phyloP scores from a whole-genome alignment of 768 basidiomycete genomes.

The Amyloporia xantha region DNA sequence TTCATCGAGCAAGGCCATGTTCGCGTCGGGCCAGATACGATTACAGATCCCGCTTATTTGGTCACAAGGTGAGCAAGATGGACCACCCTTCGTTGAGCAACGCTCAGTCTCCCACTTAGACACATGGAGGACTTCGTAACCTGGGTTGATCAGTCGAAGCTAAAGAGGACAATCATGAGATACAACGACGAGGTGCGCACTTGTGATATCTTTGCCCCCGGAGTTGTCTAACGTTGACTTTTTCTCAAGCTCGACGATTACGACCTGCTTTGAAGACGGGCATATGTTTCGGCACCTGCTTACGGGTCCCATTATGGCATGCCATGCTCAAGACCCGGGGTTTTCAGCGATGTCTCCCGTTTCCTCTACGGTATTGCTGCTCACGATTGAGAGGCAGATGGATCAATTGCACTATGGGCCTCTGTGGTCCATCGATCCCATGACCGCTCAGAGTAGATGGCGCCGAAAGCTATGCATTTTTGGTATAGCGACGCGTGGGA shows the following conservation, averaged over 20 bases:
- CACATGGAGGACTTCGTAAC: conserved; percentile 99
- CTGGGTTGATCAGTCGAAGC: conserved; percentile 96
- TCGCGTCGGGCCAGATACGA: conserved; percentile 91
- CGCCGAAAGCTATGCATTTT: too few species aligned
- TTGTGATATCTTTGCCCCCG: not conserved
- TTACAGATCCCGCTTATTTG: conserved; percentile 93
- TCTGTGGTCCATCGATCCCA: too few species aligned
- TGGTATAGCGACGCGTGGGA: not conserved
- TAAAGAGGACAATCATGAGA: conserved; percentile 90
- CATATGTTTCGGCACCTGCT: too few species aligned
- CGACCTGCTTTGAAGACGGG: conserved; percentile 75
- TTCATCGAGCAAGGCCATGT: conserved; percentile 99
- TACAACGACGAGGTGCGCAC: conserved; percentile 89
- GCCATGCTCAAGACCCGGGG: too few species aligned
- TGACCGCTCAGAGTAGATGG: too few species aligned
- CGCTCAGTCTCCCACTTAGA: conserved; percentile 31
- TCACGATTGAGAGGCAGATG: too few species aligned
- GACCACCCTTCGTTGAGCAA: conserved; percentile 4
- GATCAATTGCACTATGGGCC: too few species aligned
- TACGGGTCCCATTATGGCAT: too few species aligned
- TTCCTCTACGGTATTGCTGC: too few species aligned
- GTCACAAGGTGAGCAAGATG: conserved; percentile 63
- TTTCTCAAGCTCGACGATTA: conserved; percentile 81
- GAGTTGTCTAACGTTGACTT: not conserved
- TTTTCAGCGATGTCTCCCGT: too few species aligned